A percentile compares a stretch with the other conserved stretches of the same genome.
phyloP scores from a whole-genome alignment of 352 stramenopile genomes.

The Phytopythium boreale region DNA sequence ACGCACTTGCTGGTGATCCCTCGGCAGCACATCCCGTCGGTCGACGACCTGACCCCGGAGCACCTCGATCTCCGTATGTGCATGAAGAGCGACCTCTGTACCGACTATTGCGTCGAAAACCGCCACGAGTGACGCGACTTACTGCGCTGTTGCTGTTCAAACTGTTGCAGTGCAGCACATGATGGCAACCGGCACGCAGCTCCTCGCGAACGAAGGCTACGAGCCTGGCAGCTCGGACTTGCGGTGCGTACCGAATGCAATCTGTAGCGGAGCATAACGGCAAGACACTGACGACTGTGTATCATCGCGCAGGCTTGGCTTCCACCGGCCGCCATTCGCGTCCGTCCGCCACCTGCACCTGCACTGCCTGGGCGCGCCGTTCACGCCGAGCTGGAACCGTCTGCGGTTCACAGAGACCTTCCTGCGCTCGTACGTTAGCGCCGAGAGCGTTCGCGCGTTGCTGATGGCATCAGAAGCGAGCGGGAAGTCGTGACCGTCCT shows the following conservation, averaged over 20 bases:
- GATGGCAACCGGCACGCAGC: constrained; percentile 43
- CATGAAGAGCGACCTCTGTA: neutral
- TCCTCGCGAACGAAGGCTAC: constrained; percentile 47
- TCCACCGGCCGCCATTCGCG: constrained; percentile 66
- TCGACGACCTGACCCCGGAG: constrained; percentile 40
- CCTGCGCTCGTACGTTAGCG: constrained; percentile 55
- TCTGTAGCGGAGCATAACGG: neutral
- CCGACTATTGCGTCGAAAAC: neutral
- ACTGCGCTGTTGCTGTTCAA: neutral
- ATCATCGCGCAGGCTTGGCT: constrained; percentile 43
- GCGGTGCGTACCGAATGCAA: constrained; percentile 18
- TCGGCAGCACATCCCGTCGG: constrained; percentile 50
- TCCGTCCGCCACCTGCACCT: constrained; percentile 74
- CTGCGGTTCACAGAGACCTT: constrained; percentile 55
- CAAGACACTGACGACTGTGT: neutral
- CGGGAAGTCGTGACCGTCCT: neutral
- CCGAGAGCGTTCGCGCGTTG: constrained; percentile 32
- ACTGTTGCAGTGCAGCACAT: constrained; percentile 53
- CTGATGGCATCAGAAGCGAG: constrained; percentile 11
- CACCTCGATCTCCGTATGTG: constrained; percentile 44
- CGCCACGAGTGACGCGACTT: neutral
- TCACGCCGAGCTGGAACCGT: constrained; percentile 58
- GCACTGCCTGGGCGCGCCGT: constrained; percentile 66
- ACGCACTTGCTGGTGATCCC: constrained; percentile 65
- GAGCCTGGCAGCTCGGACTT: constrained; percentile 18